Conservation (phyloP, 228 moss, liverwort and hornwort species). For the Sphagnum fallax region DNA sequence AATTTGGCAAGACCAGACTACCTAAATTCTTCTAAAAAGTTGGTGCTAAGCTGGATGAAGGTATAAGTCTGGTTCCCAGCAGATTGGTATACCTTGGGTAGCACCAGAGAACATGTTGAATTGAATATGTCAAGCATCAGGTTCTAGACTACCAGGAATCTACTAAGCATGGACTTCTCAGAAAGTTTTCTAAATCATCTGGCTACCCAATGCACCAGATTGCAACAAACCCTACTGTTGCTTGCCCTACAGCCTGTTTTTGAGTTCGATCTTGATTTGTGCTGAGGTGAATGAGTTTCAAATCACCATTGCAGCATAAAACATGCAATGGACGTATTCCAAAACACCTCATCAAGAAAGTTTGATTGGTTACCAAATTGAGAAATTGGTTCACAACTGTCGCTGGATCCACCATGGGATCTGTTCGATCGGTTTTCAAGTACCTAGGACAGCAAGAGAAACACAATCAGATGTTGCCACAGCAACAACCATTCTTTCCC, state of each 20-base stretch:
- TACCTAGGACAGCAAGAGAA: not conserved
- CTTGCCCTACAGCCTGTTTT: too few relatives aligned
- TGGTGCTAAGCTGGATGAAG: too few relatives aligned
- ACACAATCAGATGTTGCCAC: not conserved
- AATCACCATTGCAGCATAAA: too few relatives aligned
- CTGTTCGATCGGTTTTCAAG: conserved; percentile 10
- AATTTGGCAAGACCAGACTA: not conserved
- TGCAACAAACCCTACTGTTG: too few relatives aligned
- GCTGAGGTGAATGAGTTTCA: too few relatives aligned
- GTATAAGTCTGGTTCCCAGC: too few relatives aligned
- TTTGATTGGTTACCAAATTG: conserved; percentile 11
- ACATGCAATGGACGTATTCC: too few relatives aligned
- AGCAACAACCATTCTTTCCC: not conserved
- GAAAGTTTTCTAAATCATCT: too few relatives aligned
- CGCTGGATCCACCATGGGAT: not conserved
- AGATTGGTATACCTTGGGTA: not conserved
- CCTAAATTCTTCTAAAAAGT: not conserved
- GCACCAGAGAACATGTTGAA: not conserved
- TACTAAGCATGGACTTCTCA: too few relatives aligned
- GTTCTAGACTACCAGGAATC: not conserved
- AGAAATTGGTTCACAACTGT: conserved; percentile 23
- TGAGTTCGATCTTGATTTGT: too few relatives aligned
- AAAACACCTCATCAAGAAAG: too few relatives aligned
- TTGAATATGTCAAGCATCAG: not conserved
- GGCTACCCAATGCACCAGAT: too few relatives aligned